phyloP scores from a whole-genome alignment of 2,329 filamentous ascomycete species.

The Colletotrichum cereale region DNA sequence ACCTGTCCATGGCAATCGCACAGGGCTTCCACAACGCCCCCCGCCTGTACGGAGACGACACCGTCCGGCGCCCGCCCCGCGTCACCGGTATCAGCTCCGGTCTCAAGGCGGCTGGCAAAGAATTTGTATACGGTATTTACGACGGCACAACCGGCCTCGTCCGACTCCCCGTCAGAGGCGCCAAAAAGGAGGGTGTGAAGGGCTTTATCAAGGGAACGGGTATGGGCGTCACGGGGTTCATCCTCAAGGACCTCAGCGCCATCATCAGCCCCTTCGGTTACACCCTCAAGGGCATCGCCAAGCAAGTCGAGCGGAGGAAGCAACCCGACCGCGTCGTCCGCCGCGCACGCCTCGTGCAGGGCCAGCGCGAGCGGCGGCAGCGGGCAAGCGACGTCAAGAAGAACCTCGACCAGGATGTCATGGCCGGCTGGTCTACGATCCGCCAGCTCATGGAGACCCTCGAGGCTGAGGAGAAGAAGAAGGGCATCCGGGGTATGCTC shows the following conservation, averaged over 20 bases:
- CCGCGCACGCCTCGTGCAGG: conserved; percentile 70
- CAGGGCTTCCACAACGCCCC: conserved; percentile 80
- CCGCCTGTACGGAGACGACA: conserved; percentile 77
- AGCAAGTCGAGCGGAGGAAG: conserved; percentile 66
- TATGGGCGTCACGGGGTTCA: conserved; percentile 73
- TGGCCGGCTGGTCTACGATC: conserved; percentile 58
- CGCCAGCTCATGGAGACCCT: conserved; percentile 55
- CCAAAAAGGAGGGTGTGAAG: conserved; percentile 62
- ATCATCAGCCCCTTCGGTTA: conserved; percentile 72
- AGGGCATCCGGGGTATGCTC: conserved; percentile 49
- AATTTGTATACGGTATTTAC: conserved; percentile 73
- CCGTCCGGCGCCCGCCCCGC: conserved; percentile 72
- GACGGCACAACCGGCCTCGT: conserved; percentile 75
- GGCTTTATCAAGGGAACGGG: conserved; percentile 68
- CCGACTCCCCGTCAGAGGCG: conserved; percentile 68
- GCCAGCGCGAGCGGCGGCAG: conserved; percentile 58
- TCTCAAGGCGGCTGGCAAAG: conserved; percentile 69
- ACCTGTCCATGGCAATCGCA: conserved; percentile 71
- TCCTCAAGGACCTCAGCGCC: conserved; percentile 75
- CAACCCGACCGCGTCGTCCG: conserved; percentile 67
- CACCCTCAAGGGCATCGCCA: conserved; percentile 72
- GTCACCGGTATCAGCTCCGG: conserved; percentile 76
- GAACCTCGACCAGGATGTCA: conserved; percentile 48
- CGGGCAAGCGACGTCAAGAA: conserved; percentile 50
- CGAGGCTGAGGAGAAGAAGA: conserved; percentile 49